Conservation (phyloP, 1,284 basidiomycete genomes). For the Rhizoctonia solani region DNA sequence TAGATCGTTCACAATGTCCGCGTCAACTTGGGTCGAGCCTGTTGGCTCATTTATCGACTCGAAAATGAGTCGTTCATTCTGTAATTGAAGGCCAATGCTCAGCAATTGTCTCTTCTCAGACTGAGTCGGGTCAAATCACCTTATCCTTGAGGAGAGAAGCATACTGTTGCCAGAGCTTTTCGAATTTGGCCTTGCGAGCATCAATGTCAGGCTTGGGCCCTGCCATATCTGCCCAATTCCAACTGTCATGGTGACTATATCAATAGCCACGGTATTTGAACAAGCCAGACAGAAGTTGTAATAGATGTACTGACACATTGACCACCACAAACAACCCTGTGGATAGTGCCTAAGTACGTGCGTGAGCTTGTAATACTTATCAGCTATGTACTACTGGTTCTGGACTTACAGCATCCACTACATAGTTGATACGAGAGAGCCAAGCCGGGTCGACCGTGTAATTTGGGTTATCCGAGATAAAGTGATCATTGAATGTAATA, state of each 20-base stretch:
- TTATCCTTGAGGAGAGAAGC: constrained; percentile 30
- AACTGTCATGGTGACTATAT: constrained; percentile 36
- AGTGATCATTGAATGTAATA: constrained; percentile 31
- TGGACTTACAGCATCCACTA: constrained; percentile 32
- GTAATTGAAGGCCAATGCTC: no score
- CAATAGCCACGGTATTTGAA: neutral
- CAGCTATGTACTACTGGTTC: neutral
- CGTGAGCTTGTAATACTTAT: neutral
- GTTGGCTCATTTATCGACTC: constrained; percentile 37
- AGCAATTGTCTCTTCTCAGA: no score
- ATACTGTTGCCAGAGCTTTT: constrained; percentile 32
- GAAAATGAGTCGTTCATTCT: constrained; percentile 32
- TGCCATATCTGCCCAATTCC: constrained; percentile 34
- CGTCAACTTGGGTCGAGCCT: constrained; percentile 17
- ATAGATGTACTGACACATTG: constrained; percentile 9
- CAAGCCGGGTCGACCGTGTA: constrained; percentile 34
- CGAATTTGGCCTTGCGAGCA: constrained; percentile 32
- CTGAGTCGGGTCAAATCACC: no score
- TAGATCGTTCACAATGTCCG: constrained; percentile 29
- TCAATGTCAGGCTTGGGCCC: constrained; percentile 7
- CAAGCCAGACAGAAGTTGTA: neutral
- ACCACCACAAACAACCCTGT: constrained; percentile 1
- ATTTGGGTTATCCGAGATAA: constrained; percentile 14
- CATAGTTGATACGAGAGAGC: constrained; percentile 34
- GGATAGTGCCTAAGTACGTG: neutral